phyloP scores from a whole-genome alignment of 352 stramenopile species.

The Phytophthora hybrid region DNA sequence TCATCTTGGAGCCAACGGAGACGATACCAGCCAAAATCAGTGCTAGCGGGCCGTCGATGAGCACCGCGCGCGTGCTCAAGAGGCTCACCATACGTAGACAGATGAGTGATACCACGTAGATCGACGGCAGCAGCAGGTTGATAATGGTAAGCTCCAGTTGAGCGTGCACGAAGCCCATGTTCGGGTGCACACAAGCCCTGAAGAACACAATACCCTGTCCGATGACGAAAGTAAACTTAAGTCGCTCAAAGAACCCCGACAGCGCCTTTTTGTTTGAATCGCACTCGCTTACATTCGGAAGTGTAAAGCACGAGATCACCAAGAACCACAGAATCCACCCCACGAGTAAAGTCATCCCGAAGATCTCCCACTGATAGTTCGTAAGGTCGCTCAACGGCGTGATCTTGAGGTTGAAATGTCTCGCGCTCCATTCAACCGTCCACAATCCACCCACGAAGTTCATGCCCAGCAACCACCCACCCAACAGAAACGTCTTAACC shows the following conservation, averaged over 20 bases:
- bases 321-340: conserved; percentile 89
- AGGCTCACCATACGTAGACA: conserved; percentile 76
- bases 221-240: conserved; percentile 87
- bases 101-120: conserved; percentile 89
- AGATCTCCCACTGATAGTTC: conserved; percentile 81
- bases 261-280: conserved; percentile 76
- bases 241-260: conserved; percentile 71
- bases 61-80: conserved; percentile 55
- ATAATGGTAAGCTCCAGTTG: conserved; percentile 91
- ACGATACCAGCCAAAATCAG: conserved; percentile 59
- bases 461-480: conserved; percentile 63
- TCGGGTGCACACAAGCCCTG: conserved; percentile 77
- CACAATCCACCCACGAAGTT: conserved; percentile 75
- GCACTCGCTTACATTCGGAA: conserved; percentile 61
- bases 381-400: conserved; percentile 76
- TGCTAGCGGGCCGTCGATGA: conserved; percentile 63
- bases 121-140: conserved; percentile 85
- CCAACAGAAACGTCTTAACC: conserved; percentile 62
- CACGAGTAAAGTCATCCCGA: conserved; percentile 79
- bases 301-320: conserved; percentile 67
- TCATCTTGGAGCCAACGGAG: conserved; percentile 78
- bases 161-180: conserved; percentile 89
- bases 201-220: conserved; percentile 85
- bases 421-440: conserved; percentile 79
- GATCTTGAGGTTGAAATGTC: conserved; percentile 73